phyloP scores from a whole-genome alignment of 441 rosid species.

The Breynia disticha region DNA sequence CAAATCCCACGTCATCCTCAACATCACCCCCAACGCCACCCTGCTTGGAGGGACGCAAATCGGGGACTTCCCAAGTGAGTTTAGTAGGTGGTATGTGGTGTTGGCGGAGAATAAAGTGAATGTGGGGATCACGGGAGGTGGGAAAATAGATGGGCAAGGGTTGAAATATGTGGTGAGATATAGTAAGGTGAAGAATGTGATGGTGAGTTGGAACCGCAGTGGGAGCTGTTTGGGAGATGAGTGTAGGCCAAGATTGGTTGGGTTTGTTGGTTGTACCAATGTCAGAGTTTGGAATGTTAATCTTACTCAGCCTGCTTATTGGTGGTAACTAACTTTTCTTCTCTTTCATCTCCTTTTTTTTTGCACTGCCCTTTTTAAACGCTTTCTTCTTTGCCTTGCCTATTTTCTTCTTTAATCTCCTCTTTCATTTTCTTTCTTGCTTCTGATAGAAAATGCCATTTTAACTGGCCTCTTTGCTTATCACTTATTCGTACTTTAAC shows the following conservation, averaged over 20 bases:
- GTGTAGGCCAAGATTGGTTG: conserved; percentile 69
- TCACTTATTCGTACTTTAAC: no score
- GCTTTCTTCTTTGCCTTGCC: no score
- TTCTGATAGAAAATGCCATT: no score
- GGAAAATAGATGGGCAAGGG: conserved; percentile 76
- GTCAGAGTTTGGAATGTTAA: conserved; percentile 53
- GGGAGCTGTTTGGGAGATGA: conserved; percentile 78
- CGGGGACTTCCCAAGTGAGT: conserved; percentile 51
- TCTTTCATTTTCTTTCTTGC: no score
- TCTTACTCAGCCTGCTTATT: conserved; percentile 63
- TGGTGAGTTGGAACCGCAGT: conserved; percentile 78
- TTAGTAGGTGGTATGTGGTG: conserved; percentile 63
- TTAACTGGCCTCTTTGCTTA: no score
- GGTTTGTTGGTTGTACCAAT: conserved; percentile 51
- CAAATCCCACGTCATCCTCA: conserved; percentile 50
- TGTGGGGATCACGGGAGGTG: conserved; percentile 79
- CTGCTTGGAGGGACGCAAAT: conserved; percentile 58
- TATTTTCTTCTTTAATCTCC: no score
- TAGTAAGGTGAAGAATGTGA: conserved; percentile 58
- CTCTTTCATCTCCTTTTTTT: no score
- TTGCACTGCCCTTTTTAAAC: neutral
- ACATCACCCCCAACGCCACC: conserved; percentile 49
- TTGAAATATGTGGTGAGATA: conserved; percentile 52
- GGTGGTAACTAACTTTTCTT: conserved; percentile 50
- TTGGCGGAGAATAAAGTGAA: conserved; percentile 60